Evolutionary conservation across 768 basidiomycete species (phyloP).

Genomic region (Lactarius sp.): DNA sequence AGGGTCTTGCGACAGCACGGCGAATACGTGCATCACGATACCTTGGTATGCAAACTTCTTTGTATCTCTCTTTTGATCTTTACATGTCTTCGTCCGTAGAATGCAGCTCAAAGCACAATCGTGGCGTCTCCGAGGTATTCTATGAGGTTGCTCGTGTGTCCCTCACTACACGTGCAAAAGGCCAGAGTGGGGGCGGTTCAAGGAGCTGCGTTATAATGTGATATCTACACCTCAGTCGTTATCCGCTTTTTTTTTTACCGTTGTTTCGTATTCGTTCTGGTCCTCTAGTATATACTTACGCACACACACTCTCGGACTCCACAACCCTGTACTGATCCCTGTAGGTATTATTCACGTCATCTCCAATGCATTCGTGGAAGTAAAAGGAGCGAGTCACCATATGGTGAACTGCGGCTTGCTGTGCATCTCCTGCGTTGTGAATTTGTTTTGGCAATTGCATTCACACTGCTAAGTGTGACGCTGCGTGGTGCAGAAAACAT

Average conservation of each 20-base stretch:
- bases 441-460: neutral
- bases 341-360: slow-evolving; percentile 17
- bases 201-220: slow-evolving; percentile 58
- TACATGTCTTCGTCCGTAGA: slow-evolving; percentile 44
- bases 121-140: slow-evolving; percentile 91
- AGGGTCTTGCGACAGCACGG: slow-evolving; percentile 81
- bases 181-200: slow-evolving; percentile 36
- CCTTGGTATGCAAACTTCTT: slow-evolving; percentile 54
- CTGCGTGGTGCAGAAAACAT: no score
- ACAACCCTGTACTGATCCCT: slow-evolving; percentile 20
- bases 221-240: slow-evolving; percentile 23
- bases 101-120: slow-evolving; percentile 95
- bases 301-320: slow-evolving; percentile 11
- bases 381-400: neutral
- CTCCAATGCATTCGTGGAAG: slow-evolving; percentile 1
- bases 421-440: neutral
- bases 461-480: neutral
- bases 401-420: neutral
- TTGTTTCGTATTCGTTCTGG: slow-evolving; percentile 3
- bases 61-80: neutral
- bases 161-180: slow-evolving; percentile 66
- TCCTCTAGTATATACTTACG: slow-evolving; percentile 17
- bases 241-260: neutral
- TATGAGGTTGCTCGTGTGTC: slow-evolving; percentile 87
- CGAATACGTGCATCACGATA: slow-evolving; percentile 92